phyloP scores from a whole-genome alignment of 129 eudicot genomes.

The Centaurea solstitialis region DNA sequence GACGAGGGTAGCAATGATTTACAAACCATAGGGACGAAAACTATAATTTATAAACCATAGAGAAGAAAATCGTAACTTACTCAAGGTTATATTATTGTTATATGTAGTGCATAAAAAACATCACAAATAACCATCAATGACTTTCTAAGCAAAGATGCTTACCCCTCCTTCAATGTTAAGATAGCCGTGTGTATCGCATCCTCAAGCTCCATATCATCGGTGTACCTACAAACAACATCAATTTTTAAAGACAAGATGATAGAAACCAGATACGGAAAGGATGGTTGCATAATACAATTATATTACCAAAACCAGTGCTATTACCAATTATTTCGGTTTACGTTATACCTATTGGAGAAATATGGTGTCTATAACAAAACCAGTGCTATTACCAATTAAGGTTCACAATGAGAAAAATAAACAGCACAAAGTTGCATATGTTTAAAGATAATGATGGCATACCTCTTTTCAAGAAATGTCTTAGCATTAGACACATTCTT shows the following conservation, averaged over 20 bases:
- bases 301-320: too few relatives aligned
- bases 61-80: too few relatives aligned
- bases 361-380: background rate
- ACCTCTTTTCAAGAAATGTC: conserved; percentile 98
- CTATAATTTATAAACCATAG: too few relatives aligned
- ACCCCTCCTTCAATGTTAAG: conserved; percentile 97
- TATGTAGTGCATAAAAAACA: background rate
- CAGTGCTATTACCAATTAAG: too few relatives aligned
- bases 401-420: too few relatives aligned
- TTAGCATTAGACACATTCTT: conserved; percentile 98
- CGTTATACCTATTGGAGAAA: background rate
- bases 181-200: conserved; percentile 99
- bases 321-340: background rate
- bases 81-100: background rate
- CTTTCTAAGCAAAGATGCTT: conserved; percentile 28
- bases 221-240: conserved; percentile 63
- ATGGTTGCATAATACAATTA: background rate
- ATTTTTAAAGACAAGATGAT: background rate
- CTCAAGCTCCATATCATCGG: conserved; percentile 97
- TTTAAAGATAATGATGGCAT: background rate
- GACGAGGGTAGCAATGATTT: too few relatives aligned
- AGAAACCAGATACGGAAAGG: background rate
- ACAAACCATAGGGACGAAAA: too few relatives aligned
- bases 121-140: background rate
- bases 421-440: too few relatives aligned